Conservation (phyloP, 306 rosid species). For the Medicago arabica region DNA sequence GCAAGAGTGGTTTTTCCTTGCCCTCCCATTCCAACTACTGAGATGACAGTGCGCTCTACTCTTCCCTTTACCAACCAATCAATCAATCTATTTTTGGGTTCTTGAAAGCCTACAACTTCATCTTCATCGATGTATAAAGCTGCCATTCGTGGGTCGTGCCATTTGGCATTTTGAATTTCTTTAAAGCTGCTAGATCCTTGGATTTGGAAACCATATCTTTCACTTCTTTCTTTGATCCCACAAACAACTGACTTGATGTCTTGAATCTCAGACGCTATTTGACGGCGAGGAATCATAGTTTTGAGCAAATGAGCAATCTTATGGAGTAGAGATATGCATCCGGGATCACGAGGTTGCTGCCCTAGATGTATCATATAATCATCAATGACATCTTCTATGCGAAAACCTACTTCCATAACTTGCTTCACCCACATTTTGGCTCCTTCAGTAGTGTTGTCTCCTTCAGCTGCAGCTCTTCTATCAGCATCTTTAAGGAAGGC, state of each 20-base stretch:
- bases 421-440: slow-evolving; percentile 11
- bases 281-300: not conserved
- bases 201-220: not conserved
- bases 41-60: not conserved
- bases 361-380: not conserved
- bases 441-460: not conserved
- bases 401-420: not conserved
- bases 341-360: not conserved
- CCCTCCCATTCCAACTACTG: slow-evolving; percentile 23
- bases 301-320: not conserved
- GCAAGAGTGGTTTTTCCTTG: slow-evolving; percentile 38
- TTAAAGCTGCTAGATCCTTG: not conserved
- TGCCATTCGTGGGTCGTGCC: not conserved
- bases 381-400: slow-evolving; percentile 29
- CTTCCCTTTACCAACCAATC: not conserved
- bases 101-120: slow-evolving; percentile 21
- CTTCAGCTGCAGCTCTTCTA: not conserved
- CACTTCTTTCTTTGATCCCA: slow-evolving; percentile 3
- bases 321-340: not conserved
- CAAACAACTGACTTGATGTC: not conserved
- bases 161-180: not conserved
- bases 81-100: not conserved
- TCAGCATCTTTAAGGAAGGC: slow-evolving; percentile 15
- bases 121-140: not conserved
- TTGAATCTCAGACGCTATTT: not conserved